These are phyloP conservation scores for Penicillium brasilianum DNA, from an alignment of 2,329 filamentous ascomycete genomes.

Conservation along the genomic window DNA sequence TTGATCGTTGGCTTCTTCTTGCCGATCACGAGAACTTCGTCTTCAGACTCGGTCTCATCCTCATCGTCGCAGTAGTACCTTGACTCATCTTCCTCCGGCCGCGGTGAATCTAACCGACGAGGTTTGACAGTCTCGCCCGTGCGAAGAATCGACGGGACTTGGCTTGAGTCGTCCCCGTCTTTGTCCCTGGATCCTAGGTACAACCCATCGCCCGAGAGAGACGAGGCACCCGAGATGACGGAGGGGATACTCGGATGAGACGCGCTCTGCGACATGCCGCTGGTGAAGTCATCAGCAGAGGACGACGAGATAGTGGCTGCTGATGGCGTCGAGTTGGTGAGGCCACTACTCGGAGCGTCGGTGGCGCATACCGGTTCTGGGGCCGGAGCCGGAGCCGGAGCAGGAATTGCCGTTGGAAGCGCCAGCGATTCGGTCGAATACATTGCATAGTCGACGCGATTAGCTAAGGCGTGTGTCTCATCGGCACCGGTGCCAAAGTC, in stretches of 20 bases:
- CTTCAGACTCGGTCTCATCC: conserved; percentile 49
- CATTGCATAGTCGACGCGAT: conserved; percentile 33
- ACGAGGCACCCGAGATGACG: conserved; percentile 52
- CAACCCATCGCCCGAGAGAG: conserved; percentile 48
- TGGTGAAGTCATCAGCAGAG: conserved; percentile 51
- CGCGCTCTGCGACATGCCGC: conserved; percentile 54
- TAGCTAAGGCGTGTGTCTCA: conserved; percentile 16
- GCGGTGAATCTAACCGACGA: conserved; percentile 24
- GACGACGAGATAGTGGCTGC: conserved; percentile 54
- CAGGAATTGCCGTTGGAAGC: conserved; percentile 23
- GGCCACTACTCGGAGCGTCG: conserved; percentile 31
- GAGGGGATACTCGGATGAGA: conserved; percentile 55
- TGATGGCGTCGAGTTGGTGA: conserved; percentile 48
- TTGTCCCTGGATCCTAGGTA: conserved; percentile 30
- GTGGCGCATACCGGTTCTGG: conserved; percentile 21
- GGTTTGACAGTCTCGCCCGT: conserved; percentile 51
- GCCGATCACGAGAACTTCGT: conserved; percentile 49
- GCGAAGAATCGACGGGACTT: conserved; percentile 47
- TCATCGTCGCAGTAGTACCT: conserved; percentile 50
- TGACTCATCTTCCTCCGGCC: conserved; percentile 45
- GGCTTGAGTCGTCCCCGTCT: conserved; percentile 33
- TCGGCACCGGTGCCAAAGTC: conserved; percentile 32
- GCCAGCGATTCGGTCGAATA: conserved; percentile 31
- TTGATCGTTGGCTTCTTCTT: conserved; percentile 39
- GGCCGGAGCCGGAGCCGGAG: neutral